Evolutionary conservation across 2,329 filamentous ascomycete genomes (phyloP), one percentile per base, ranked within the genome.

Genomic region (Sporothrix sp.): DNA sequence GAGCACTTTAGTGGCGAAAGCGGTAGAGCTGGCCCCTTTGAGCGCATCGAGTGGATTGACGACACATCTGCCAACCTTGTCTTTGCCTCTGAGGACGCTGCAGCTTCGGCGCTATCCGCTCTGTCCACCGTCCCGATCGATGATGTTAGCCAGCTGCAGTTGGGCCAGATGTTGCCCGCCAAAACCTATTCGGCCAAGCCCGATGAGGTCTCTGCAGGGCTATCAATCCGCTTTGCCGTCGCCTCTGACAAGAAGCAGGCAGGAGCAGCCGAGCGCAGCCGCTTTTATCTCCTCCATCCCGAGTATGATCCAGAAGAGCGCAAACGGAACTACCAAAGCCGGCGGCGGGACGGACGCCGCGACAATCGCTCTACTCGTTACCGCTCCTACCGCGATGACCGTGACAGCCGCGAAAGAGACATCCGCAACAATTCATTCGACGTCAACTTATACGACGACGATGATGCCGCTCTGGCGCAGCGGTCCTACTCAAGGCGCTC

Each of bases 251-350:
- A 76, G 63, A 98, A 98, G 68, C 78, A 81, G 60, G 78, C 73
- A 38, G 84, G 87, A 36, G 91, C 93, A 1, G 79, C 87, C 10
- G 77, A 84, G 46, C 78, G 85, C 54, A 97, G 91, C 67, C 79
- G 87, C 11, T 97, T 94, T 70, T 98, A 98, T 64, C 79, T 96
- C 32, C 76, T 93, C 60, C 87, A 97, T 59, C 91, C 91, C 1
- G 87, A 95, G 59, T 81, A 89, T 62, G 90, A 95, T 60, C 88
- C 85, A 2, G 82, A 83, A 58, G 88, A 87, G 68, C 78, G 79
- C 48, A 71, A 81, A 55, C 76, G 82, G 53, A 37, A 28, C 35
- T 72, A 77, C 46, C 73, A 78, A 36, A 54, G 55, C 18, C 65
- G 44, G 23, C 50, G 79, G 21, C 79, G 73, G 32, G 61, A 61